These are phyloP conservation scores for Wallemia hederae DNA, from an alignment of 1,284 basidiomycete genomes.

Conservation along the genomic window DNA sequence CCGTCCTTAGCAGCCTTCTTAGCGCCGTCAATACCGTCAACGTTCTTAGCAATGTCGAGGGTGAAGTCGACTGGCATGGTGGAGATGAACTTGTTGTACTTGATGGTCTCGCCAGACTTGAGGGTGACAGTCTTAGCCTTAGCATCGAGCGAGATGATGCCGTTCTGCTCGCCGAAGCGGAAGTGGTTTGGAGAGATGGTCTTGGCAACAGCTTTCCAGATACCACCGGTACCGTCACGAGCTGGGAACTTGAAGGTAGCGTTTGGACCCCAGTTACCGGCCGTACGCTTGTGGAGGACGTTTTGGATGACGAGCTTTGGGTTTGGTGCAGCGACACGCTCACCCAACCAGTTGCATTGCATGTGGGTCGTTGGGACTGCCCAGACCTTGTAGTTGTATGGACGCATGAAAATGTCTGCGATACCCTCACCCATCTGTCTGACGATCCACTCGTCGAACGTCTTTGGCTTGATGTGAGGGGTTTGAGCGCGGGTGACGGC, in stretches of 20 bases:
- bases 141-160: slow-evolving; percentile 18
- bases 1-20: slow-evolving; percentile 17
- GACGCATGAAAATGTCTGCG: slow-evolving; percentile 24
- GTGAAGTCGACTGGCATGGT: slow-evolving; percentile 22
- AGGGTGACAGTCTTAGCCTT: slow-evolving; percentile 17
- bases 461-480: slow-evolving; percentile 9
- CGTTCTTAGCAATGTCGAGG: slow-evolving; percentile 14
- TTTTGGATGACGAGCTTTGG: slow-evolving; percentile 23
- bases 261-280: slow-evolving; percentile 25
- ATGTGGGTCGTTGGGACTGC: slow-evolving; percentile 23
- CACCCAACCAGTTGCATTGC: slow-evolving; percentile 27
- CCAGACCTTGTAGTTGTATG: slow-evolving; percentile 28
- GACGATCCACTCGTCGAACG: slow-evolving; percentile 20
- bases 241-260: slow-evolving; percentile 25
- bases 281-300: slow-evolving; percentile 21
- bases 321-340: slow-evolving; percentile 23
- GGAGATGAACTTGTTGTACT: slow-evolving; percentile 21
- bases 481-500: slow-evolving; percentile 10
- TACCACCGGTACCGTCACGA: slow-evolving; percentile 22
- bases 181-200: slow-evolving; percentile 19
- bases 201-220: slow-evolving; percentile 24
- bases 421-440: slow-evolving; percentile 22
- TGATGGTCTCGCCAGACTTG: slow-evolving; percentile 18
- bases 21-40: slow-evolving; percentile 16
- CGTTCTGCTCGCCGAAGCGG: slow-evolving; percentile 14